Percentiles rank a stretch among this genome's conserved stretches.
Conservation (phyloP, 805 yeast species). For the Candida maris region DNA sequence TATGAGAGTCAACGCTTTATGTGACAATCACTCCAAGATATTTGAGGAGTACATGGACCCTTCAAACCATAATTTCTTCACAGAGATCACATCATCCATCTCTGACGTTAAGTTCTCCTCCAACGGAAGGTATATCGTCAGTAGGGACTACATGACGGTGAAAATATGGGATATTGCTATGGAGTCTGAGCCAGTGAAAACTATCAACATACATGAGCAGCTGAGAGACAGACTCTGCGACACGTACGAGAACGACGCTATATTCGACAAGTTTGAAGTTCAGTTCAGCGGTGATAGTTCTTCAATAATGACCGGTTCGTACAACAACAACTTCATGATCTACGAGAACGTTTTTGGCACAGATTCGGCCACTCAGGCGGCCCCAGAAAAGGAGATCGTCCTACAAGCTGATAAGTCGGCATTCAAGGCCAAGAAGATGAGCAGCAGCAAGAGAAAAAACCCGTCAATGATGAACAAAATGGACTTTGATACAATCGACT, state of each 20-base stretch:
- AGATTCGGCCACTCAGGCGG: conserved; percentile 13
- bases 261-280: conserved; percentile 97
- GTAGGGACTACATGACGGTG: conserved; percentile 95
- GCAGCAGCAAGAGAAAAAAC: conserved; percentile 37
- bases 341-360: conserved; percentile 71
- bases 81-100: conserved; percentile 93
- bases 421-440: conserved; percentile 74
- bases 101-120: conserved; percentile 89
- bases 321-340: conserved; percentile 94
- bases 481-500: conserved; percentile 80
- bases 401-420: conserved; percentile 98
- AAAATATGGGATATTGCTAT: conserved; percentile 97
- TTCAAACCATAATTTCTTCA: conserved; percentile 87
- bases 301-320: conserved; percentile 94
- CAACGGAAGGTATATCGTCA: conserved; percentile 92
- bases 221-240: conserved; percentile 91
- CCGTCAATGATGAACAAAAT: conserved; percentile 52
- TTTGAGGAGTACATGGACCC: conserved; percentile 95
- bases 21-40: conserved; percentile 82
- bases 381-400: conserved; percentile 59
- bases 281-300: conserved; percentile 90
- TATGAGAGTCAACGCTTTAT: conserved; percentile 92
- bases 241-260: conserved; percentile 97
- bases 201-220: conserved; percentile 94
- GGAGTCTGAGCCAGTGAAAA: conserved; percentile 93